A percentile compares a stretch with the other conserved stretches of the same genome.
Conservation (phyloP, 257 asterid genomes). For the Eustoma russellianum region DNA sequence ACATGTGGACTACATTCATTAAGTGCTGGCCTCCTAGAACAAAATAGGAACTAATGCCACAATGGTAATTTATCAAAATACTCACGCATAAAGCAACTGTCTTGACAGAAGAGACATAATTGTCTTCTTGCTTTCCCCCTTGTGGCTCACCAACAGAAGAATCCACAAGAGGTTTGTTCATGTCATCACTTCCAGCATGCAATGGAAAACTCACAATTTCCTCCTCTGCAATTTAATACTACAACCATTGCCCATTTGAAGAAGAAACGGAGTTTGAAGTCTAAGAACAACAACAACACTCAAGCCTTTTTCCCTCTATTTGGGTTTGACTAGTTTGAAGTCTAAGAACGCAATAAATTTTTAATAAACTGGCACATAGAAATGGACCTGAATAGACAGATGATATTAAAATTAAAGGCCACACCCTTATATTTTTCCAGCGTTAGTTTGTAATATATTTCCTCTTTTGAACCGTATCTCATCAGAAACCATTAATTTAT, state of each 20-base stretch:
- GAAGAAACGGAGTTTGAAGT: not conserved
- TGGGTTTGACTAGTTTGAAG: too few relatives aligned
- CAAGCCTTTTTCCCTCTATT: too few relatives aligned
- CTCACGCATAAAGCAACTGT: constrained; percentile 86
- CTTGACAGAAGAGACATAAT: constrained; percentile 55
- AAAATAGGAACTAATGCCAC: constrained; percentile 7
- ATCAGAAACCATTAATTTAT: too few relatives aligned
- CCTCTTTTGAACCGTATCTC: too few relatives aligned
- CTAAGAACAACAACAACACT: too few relatives aligned
- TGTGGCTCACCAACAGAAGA: constrained; percentile 29
- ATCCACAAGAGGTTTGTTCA: constrained; percentile 22
- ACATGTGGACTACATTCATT: constrained; percentile 41
- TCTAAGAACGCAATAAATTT: too few relatives aligned
- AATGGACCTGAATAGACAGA: too few relatives aligned
- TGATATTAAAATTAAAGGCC: too few relatives aligned
- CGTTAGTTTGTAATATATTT: too few relatives aligned
- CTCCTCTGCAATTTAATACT: constrained; percentile 27
- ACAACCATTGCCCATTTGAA: not conserved
- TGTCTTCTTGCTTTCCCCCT: constrained; percentile 22
- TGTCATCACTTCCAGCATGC: constrained; percentile 19
- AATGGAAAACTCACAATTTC: constrained; percentile 28
- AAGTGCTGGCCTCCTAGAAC: constrained; percentile 25
- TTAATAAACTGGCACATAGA: too few relatives aligned
- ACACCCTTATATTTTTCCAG: too few relatives aligned
- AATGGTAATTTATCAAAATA: constrained; percentile 9